Conservation (phyloP, 331 rosid species). For the Rhamnella rubrinervis region DNA sequence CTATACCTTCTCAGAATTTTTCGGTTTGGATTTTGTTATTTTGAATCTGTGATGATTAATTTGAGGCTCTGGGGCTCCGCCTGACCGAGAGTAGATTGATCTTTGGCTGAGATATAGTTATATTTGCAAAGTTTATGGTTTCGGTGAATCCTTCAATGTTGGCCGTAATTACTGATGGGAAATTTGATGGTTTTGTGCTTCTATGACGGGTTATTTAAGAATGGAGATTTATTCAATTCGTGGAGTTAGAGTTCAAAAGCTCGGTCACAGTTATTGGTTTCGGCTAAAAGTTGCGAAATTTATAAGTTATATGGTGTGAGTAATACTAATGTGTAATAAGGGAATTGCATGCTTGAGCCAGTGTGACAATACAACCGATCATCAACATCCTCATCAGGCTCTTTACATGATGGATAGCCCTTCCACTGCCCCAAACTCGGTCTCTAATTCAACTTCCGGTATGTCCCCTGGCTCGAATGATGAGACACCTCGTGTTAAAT, state of each 20-base stretch:
- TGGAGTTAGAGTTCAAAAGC: slow-evolving; percentile 9
- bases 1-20: slow-evolving; percentile 15
- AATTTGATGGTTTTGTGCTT: slow-evolving; percentile 20
- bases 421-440: slow-evolving; percentile 48
- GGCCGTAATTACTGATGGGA: slow-evolving; percentile 19
- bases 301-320: slow-evolving; percentile 36
- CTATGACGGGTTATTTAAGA: slow-evolving; percentile 23
- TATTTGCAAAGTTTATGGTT: slow-evolving; percentile 3
- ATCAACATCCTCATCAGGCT: slow-evolving; percentile 34
- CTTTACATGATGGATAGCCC: slow-evolving; percentile 70
- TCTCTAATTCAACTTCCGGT: slow-evolving; percentile 26
- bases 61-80: background rate
- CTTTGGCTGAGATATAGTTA: background rate
- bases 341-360: slow-evolving; percentile 53
- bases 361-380: slow-evolving; percentile 47
- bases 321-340: slow-evolving; percentile 56
- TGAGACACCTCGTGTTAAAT: slow-evolving; percentile 71
- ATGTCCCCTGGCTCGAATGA: slow-evolving; percentile 42
- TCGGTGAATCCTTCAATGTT: slow-evolving; percentile 5
- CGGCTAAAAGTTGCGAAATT: slow-evolving; percentile 18
- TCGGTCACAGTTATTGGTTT: slow-evolving; percentile 16
- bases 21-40: slow-evolving; percentile 7
- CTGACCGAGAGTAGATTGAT: background rate
- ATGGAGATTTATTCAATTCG: slow-evolving; percentile 20
- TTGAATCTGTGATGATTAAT: slow-evolving; percentile 32